Conservation (phyloP, 805 yeast genomes). For the Wickerhamomyces bovis region DNA sequence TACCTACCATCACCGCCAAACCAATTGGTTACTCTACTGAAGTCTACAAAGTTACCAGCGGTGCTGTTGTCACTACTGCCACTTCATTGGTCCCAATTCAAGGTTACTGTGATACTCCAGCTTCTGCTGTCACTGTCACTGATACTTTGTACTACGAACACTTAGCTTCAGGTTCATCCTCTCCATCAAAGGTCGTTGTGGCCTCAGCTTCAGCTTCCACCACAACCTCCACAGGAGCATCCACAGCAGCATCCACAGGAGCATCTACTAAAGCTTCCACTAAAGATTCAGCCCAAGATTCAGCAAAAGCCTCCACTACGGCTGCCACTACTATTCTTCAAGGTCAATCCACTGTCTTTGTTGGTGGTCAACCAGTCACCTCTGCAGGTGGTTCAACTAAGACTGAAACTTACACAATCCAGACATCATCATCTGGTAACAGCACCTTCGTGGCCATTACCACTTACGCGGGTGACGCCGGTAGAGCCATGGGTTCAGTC, state of each 20-base stretch:
- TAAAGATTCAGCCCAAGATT: slow-evolving; percentile 6
- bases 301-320: not conserved
- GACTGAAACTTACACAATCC: not conserved
- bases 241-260: not conserved
- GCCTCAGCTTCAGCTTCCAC: not conserved
- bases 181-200: slow-evolving; percentile 8
- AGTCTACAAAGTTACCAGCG: slow-evolving; percentile 2
- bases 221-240: not conserved
- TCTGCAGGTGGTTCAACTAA: too few relatives aligned
- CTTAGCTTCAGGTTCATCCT: slow-evolving; percentile 1
- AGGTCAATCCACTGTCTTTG: slow-evolving; percentile 20
- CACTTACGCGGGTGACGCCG: slow-evolving; percentile 42
- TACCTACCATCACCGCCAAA: slow-evolving; percentile 9
- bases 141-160: slow-evolving; percentile 6
- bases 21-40: slow-evolving; percentile 9
- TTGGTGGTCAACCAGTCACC: slow-evolving; percentile 51
- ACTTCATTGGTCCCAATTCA: not conserved
- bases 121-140: not conserved
- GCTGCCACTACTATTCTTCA: slow-evolving; percentile 22
- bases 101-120: slow-evolving; percentile 5
- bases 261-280: too few relatives aligned
- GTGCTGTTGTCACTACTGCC: slow-evolving; percentile 2
- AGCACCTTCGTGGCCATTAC: slow-evolving; percentile 3
- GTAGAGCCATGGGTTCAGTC: slow-evolving; percentile 84
- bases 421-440: not conserved